Base-by-base conservation (phyloP, 768 basidiomycete species). In the Tricholoma bakamatsutake region DNA sequence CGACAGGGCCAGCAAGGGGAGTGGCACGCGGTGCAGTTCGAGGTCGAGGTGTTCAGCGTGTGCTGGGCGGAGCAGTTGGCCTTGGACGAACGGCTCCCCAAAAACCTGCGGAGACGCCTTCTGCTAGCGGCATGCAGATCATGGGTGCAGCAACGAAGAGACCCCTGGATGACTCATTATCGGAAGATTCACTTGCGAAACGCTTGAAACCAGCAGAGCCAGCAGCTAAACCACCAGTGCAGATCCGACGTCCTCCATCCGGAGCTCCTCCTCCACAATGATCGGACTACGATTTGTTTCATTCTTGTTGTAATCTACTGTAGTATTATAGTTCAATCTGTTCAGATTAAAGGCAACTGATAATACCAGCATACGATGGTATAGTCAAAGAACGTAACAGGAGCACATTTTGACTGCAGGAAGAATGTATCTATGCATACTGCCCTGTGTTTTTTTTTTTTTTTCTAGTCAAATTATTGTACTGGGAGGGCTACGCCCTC, bases 101-200 rank as follows among this genome's bases (percentile, higher is more conserved):
- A 21, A 64, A 68, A 11, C 54, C 68, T 12, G 63, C 69, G 0
- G 57, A 73, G 4, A 57, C 71, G 10, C 60, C 74, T 4, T 48
- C 74, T 35, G 62, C 72, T 11, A 69, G 69, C 6, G 78, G 77
- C 8, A 72, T 85, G 39, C 79, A 80, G 12, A 86, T 87, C 45
- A 77, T 82, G 61, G 86, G 85, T 33, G 86, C 85, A 5, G 83
- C 84, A 13, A 70, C 62, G 31, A 89, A 89, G 60, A 80, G 87
- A 27, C 76, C 80, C 33, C 76, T 86, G 40, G 87, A 89, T 72
- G 10, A 66, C 69, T 24, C 59, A 18, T 18, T 66, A n/a, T 58
- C 69, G 0, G 83, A 84, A 17, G 82, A 84, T 61, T 80, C 84
- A 9, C 71, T 88, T 31, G 83, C 80, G 0, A 88, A 89, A 64